A percentile compares a stretch with the other conserved stretches of the same genome.
phyloP scores from a whole-genome alignment of 495 filamentous ascomycete genomes.

The Penicillium crystallinum region DNA sequence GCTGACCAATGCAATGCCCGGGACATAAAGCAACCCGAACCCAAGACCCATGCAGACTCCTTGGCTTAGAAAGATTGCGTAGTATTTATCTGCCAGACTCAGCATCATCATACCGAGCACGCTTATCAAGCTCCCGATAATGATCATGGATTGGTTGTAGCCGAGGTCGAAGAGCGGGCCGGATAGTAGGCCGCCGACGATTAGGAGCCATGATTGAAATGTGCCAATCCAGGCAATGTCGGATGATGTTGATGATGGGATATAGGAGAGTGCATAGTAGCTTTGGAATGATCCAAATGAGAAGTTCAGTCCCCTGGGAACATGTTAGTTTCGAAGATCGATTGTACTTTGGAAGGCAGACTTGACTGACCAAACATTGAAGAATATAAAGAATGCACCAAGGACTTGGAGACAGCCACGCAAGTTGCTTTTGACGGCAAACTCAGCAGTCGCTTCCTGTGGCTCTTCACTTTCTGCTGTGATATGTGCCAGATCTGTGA shows the following conservation, averaged over 20 bases:
- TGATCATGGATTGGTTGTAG: conserved; percentile 27
- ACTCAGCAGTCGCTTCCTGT: neutral
- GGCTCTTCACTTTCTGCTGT: neutral
- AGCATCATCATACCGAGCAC: conserved; percentile 45
- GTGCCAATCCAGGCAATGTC: conserved; percentile 46
- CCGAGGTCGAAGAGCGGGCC: conserved; percentile 44
- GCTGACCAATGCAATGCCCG: conserved; percentile 36
- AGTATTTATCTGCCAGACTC: conserved; percentile 27
- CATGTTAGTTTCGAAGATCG: neutral
- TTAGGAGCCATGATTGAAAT: conserved; percentile 34
- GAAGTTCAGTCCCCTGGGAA: conserved; percentile 29
- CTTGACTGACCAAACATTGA: conserved; percentile 27
- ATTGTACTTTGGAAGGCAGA: neutral
- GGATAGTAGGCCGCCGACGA: conserved; percentile 32
- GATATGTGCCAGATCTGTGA: neutral
- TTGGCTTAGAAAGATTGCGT: conserved; percentile 32
- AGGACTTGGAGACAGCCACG: conserved; percentile 21
- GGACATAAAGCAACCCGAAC: conserved; percentile 35
- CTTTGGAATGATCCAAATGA: conserved; percentile 44
- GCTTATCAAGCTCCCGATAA: conserved; percentile 17
- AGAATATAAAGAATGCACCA: conserved; percentile 25
- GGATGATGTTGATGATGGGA: conserved; percentile 19
- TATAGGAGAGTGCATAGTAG: conserved; percentile 30
- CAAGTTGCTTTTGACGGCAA: neutral
- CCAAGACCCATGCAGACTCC: conserved; percentile 34